Conservation (phyloP, 495 filamentous ascomycete genomes). For the Amphirosellinia nigrospora region DNA sequence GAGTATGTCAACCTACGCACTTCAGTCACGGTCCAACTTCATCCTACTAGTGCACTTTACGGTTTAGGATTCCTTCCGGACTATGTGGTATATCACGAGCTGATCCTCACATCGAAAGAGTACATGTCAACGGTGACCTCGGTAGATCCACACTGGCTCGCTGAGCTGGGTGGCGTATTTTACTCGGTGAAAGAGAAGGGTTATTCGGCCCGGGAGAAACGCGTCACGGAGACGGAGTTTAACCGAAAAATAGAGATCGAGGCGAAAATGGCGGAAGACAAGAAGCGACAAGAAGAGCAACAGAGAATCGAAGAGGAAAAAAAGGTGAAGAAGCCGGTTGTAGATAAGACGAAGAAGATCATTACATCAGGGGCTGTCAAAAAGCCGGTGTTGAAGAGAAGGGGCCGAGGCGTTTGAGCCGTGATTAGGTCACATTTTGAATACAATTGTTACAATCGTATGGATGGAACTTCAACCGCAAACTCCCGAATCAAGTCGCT, state of each 20-base stretch:
- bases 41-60: constrained; percentile 92
- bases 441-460: constrained; percentile 6
- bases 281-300: constrained; percentile 70
- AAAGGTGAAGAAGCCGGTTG: constrained; percentile 54
- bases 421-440: constrained; percentile 7
- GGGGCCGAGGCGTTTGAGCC: constrained; percentile 59
- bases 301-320: constrained; percentile 54
- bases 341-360: constrained; percentile 57
- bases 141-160: constrained; percentile 97
- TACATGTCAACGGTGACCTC: constrained; percentile 98
- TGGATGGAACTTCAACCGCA: constrained; percentile 4
- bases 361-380: constrained; percentile 62
- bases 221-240: constrained; percentile 92
- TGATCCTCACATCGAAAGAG: constrained; percentile 95
- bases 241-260: constrained; percentile 96
- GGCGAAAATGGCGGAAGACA: constrained; percentile 88
- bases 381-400: constrained; percentile 64
- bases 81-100: constrained; percentile 97
- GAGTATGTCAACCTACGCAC: constrained; percentile 98
- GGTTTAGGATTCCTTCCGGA: constrained; percentile 93
- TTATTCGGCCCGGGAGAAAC: constrained; percentile 86
- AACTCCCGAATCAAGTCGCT: background rate
- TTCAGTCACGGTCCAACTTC: constrained; percentile 88
- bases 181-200: constrained; percentile 98
- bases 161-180: constrained; percentile 97